Evolutionary conservation across 176 grass and related monocot species (phyloP), one percentile per base, ranked within the genome.

Genomic region (Eremochloa ophiuroides): DNA sequence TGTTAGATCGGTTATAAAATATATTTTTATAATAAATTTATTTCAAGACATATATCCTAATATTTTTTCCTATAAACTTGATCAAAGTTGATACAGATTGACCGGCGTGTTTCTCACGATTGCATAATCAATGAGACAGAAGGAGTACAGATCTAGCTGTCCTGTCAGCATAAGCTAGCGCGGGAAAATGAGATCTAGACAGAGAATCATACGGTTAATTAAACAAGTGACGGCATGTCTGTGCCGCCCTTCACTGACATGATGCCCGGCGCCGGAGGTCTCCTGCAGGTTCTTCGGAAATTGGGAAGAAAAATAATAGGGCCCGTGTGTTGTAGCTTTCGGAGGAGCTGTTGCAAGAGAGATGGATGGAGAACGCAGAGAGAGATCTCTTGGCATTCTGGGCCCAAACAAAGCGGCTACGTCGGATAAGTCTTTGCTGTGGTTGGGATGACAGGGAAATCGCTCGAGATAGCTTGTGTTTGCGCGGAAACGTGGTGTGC

Each of bases 121-220:
- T n/a, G n/a, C n/a, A n/a, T n/a, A n/a, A n/a, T n/a, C n/a, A n/a
- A n/a, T n/a, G n/a, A n/a, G n/a, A n/a, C n/a, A n/a, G n/a, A n/a
- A n/a, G n/a, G n/a, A n/a, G n/a, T n/a, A 82, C 87, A 85, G n/a
- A 8, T 13, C 29, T 20, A 48, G 73, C 78, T 85, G 83, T 73
- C 87, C 62, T 89, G 78, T 66, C 73, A 85, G 78, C 78, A 73
- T 85, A 79, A 70, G 69, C 40, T 75, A 69, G 25, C 0, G 5
- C 4, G 15, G 25, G 71, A 62, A 50, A 69, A 69, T 20, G n/a
- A 76, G 26, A 51, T 85, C 31, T 38, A 64, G 56, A 81, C 82
- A 56, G 72, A 56, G 72, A 76, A 77, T 66, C 77, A 69, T 76
- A 31, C 11, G 28, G 39, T 61, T 84, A 73, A 66, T 83, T n/a